Base-by-base conservation (phyloP, 2,329 filamentous ascomycete genomes). In the Alternaria sp. region DNA sequence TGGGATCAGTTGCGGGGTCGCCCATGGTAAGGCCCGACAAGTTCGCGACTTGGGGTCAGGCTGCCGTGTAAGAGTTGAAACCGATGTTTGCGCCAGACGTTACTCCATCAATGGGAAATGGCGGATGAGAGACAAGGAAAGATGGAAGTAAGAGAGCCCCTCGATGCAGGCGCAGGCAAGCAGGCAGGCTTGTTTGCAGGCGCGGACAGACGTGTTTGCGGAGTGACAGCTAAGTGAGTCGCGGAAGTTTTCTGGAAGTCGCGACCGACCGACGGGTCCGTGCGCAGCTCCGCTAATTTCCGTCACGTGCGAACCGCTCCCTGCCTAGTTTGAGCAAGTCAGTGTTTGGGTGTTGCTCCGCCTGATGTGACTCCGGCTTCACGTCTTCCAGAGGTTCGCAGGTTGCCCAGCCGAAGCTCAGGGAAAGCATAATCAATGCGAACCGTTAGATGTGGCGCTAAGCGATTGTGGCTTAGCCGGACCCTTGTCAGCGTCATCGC, bases 21-120 rank as follows among this genome's bases (percentile, higher is more conserved):
- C 74, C 73, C 76, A 78, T 79, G 69, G 54, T 66, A 67, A 67
- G 62, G 61, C 62, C 63, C 46, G 67, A 59, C 62, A 40, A 52
- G 63, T 62, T 73, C 64, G 65, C 63, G 57, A 64, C 58, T 52
- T 59, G 26, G 49, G 45, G 51, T 62, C 62, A 75, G 72, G 73
- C 71, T 70, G 62, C 69, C 68, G 67, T 69, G 69, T 66, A 65
- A 64, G 52, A 59, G 54, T 21, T 43, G 49, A 56, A 50, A 65
- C 63, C 51, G 57, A 58, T 63, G 57, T 63, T 49, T 57, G 59
- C 50, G 45, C 28, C 44, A 32, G 57, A 13, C 19, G 58, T 67
- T 70, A 74, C 66, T 67, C 71, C 76, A 77, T 77, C 56, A 65
- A 69, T 52, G 47, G 50, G 56, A 49, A 19, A 30, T 28, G 44